Evolutionary conservation across 2,329 filamentous ascomycete genomes (phyloP), one percentile per base, ranked within the genome.

Genomic region (Intubia oerlemansii): DNA sequence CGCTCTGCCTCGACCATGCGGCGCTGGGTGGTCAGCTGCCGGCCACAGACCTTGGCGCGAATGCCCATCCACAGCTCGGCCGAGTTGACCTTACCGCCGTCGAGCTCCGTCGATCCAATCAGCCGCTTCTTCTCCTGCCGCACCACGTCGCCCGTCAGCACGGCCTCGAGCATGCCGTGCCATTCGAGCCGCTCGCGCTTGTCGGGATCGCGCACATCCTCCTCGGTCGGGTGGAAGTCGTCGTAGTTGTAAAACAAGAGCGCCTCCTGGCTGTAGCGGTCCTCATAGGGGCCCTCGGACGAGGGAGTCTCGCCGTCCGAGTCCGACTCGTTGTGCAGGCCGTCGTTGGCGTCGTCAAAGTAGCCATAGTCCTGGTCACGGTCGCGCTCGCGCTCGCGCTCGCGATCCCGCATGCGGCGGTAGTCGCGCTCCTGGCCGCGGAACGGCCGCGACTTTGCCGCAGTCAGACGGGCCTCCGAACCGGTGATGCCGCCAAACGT

Each of bases 111-210:
- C 4, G 79, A 74, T 25, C 81, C 84, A 39, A 90, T 88, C 43
- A 98, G 52, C 25, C 88, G 71, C 50, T 92, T 91, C 60, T 98
- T 98, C 54, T 98, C 88, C 50, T 98, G 88, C 42, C 81, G 80
- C 33, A 98, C 85, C 7, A 98, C 88, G 48, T 98, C 88, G 38
- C 88, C 88, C 1, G 84, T 93, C 39, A 98, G 56, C 4, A 98
- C 88, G 10, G 85, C 90, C 34, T 85, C 80, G 32, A 98, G 56
- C 88, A 98, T 98, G 4, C 81, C 81, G 51, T 98, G 84, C 88
- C 88, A 98, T 51, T 98, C 88, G 15, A 98, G 58, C 25, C 85
- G 64, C 50, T 95, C 88, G 35, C 84, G 66, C 44, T 84, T 93
- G 37, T 73, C 70, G 1, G 82, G 78, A 41, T 93, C 78, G 48